Evolutionary conservation across 2,329 filamentous ascomycete genomes (phyloP), one percentile per base, ranked within the genome.

Genomic region (Rugonectria rugulosa): DNA sequence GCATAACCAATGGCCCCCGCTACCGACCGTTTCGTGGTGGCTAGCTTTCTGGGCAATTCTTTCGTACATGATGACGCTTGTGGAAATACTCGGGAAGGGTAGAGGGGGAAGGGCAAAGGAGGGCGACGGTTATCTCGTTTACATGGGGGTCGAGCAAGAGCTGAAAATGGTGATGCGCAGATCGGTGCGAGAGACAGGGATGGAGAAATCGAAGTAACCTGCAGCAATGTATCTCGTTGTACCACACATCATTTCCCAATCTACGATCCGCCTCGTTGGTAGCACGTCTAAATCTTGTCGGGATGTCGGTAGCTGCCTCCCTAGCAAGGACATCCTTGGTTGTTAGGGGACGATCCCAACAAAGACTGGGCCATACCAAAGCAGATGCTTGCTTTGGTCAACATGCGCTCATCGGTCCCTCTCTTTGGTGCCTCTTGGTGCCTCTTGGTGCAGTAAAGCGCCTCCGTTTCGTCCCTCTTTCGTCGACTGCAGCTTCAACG

Each of bases 41-140:
- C 19, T 17, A 26, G n/a, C 40, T 44, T 38, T 29, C 21, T 23
- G 27, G 44, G 32, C 19, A 19, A 15, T 42, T n/a, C n/a, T n/a
- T n/a, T n/a, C n/a, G n/a, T n/a, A n/a, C n/a, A n/a, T n/a, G n/a
- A 37, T 36, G 31, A 42, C 50, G n/a, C 44, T 31, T 19, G 34
- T 27, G 26, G 26, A 11, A 27, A 27, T 27, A 27, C 26, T 27
- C 26, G 26, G 31, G 31, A n/a, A 34, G 31, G n/a, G 31, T 7
- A 12, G 12, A 12, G 12, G 26, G 26, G 26, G 12, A 12, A 29
- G 26, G 26, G 26, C 7, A 12, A 29, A 12, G 26, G 26, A 29
- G 26, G n/a, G n/a, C n/a, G n/a, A n/a, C n/a, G n/a, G n/a, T n/a
- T n/a, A 53, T 53, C 50, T 40, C 31, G 50, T 42, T 42, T 42